Evolutionary conservation across 2,329 filamentous ascomycete species (phyloP), one percentile per base, ranked within the genome.

Genomic region (Verruconis gallopava): DNA sequence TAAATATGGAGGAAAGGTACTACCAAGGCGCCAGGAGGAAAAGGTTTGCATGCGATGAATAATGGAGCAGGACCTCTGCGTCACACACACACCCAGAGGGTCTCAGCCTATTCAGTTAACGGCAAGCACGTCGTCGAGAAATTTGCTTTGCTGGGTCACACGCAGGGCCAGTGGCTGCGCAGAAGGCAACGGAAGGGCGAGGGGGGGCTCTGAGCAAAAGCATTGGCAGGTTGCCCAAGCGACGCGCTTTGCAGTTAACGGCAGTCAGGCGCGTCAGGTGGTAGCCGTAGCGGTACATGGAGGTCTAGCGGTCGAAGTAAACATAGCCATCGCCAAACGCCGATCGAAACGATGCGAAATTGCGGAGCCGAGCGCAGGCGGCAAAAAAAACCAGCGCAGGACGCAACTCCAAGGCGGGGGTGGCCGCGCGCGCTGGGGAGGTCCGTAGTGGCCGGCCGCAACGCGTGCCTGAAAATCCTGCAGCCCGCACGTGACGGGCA

Each of bases 71-170:
- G 37, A 17, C 21, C 25, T 33, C 12, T 19, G 33, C 17, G 44
- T 40, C 14, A 39, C 32, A 21, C 19, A 3, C 20, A 1, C 21
- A 21, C n/a, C n/a, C n/a, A n/a, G n/a, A n/a, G 14, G 17, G 41
- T 33, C 25, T 18, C 21, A 44, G 51, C 55, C 60, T 59, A 61
- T 63, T 56, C 60, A 61, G 60, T 62, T 63, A 63, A 61, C 57
- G 57, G 59, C 57, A 61, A 50, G 36, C 21, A 20, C 13, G 6
- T 6, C 34, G 11, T 15, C n/a, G 14, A 15, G 17, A 36, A 36
- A 9, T 15, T 6, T 6, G 17, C 11, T 15, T 15, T 14, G 34
- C n/a, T 36, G n/a, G n/a, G 34, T 14, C 17, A 20, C 37, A 18
- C 19, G 13, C 13, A n/a, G 19, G 11, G 22, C 25, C 6, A 30